Evolutionary conservation across 768 basidiomycete genomes (phyloP), one percentile per base, ranked within the genome.

Genomic region (Suillus ampliporus): DNA sequence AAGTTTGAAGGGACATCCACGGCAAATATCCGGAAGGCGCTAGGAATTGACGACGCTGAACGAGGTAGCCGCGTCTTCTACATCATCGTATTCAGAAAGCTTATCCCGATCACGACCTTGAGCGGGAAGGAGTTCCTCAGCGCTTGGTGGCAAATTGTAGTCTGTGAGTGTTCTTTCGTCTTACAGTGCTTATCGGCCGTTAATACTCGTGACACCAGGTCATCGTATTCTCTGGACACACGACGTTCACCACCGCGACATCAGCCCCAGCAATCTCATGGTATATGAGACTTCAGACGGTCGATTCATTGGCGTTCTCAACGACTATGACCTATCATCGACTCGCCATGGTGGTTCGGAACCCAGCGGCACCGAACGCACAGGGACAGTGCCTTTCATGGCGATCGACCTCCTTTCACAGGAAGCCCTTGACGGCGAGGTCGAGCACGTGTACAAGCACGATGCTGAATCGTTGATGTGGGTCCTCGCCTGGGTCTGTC

Each of bases 371-470:
- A 28, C 40, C 2, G 53, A 62, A 47, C 57, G 65, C 31, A 65
- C 66, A n/a, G 65, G 65, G n/a, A 65, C 66, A n/a, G 40, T 54
- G 13, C 65, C 66, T 2, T 67, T 62, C 60, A 67, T 67, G 65
- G 48, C 65, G 2, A 28, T 62, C 1, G 61, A 59, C 17, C 48
- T 62, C 8, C 47, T 60, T 4, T 15, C 11, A 2, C 1, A 37
- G 21, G 15, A 5, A 0, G 35, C 21, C 28, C 31, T 41, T 1
- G 17, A 57, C 28, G 60, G 60, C 34, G 26, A 61, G 35, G 17
- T 60, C 9, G 7, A 51, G 52, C 37, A 58, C 28, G 8, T 57
- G 37, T 60, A 57, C 8, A 17, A 3, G n/a, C 60, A 57, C 10
- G 48, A 60, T 11, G 23, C 28, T 2, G 60, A 60, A 5, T 60